Base-by-base conservation (phyloP, 768 basidiomycete genomes). In the Coprinopsis sp. region DNA sequence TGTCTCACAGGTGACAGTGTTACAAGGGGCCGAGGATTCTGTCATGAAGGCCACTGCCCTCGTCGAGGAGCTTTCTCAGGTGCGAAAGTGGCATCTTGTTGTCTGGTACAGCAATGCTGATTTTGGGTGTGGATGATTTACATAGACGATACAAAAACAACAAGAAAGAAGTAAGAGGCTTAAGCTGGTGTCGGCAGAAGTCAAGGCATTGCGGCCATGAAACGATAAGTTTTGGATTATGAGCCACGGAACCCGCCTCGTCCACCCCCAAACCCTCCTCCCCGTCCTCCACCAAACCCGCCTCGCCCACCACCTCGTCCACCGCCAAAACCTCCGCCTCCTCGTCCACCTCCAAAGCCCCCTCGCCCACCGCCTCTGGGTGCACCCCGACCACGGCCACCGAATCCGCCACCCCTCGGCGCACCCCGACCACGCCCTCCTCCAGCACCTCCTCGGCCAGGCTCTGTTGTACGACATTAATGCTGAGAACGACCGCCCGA, bases 141-240 rank as follows among this genome's bases (percentile, higher is more conserved):
- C 37, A 24, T 51, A 82, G 82, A 66, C 62, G 8, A 64, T 78
- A 25, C 63, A 67, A 14, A 63, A 63, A 37, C 81, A 84, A 53
- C 64, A 68, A 44, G 74, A 76, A 59, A 76, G 84, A 30, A 68
- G 74, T 14, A 62, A 69, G 44, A 64, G 72, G 44, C 64, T 78
- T 2, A 72, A 70, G 54, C 56, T 55, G 7, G 75, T 75, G 4
- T 66, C 69, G 5, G 61, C 59, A 28, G 78, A 84, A 49, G 65
- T 81, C 24, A 82, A 77, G 50, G 62, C 68, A 6, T 49, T 81
- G 50, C 78, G 73, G 52, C 59, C 66, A 28, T 80, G 59, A 74
- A 24, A 14, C 30, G 6, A 19, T n/a, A 46, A 29, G 19, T 37
- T 28, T 23, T 27, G 39, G 27, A 16, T 21, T 37, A 46, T 16